Evolutionary conservation across 2,329 filamentous ascomycete species (phyloP).

Genomic region (Cordyceps javanica): DNA sequence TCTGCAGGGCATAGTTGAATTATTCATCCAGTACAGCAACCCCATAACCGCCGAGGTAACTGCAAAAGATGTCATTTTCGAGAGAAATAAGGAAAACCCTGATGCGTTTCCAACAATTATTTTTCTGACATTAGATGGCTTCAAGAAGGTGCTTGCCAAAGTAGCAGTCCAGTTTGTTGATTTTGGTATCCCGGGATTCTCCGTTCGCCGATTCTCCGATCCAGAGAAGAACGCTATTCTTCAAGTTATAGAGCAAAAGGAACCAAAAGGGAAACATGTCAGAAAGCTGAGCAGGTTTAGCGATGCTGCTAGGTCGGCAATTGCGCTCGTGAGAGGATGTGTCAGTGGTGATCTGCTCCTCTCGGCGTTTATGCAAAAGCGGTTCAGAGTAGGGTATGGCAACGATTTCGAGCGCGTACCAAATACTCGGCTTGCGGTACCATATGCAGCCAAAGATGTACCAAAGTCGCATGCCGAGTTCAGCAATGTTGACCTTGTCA

Average conservation of each 20-base stretch:
- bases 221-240: background rate
- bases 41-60: background rate
- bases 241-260: background rate
- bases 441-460: conserved; percentile 53
- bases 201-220: conserved; percentile 31
- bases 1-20: conserved; percentile 32
- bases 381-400: conserved; percentile 62
- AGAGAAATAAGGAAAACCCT: background rate
- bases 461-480: conserved; percentile 53
- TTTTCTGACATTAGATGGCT: conserved; percentile 8
- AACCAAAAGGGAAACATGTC: accelerated
- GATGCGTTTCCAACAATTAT: background rate
- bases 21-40: background rate
- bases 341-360: conserved; percentile 48
- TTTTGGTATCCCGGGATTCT: conserved; percentile 34
- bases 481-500: conserved; percentile 54
- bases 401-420: conserved; percentile 37
- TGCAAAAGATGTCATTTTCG: background rate
- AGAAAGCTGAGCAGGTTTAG: background rate
- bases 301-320: background rate
- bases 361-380: conserved; percentile 49
- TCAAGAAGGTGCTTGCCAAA: background rate
- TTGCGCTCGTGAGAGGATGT: conserved; percentile 43
- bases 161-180: conserved; percentile 29
- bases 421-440: conserved; percentile 46